Percentiles rank a stretch among this genome's conserved stretches.
These are phyloP conservation scores for Ascochyta fabae DNA, from an alignment of 2,329 filamentous ascomycete genomes.

Conservation along the genomic window DNA sequence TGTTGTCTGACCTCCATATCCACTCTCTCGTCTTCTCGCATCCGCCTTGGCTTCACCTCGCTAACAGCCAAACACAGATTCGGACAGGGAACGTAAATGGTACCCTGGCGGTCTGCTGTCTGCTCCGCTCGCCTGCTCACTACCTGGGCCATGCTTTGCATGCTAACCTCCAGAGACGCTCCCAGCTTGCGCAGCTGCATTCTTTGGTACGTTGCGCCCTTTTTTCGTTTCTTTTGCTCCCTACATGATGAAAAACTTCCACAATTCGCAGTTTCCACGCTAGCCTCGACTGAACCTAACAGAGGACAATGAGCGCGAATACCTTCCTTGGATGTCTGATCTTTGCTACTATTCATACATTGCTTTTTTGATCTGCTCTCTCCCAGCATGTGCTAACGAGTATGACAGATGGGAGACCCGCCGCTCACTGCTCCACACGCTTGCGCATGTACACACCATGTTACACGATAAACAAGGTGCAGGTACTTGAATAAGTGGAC, in stretches of 20 bases:
- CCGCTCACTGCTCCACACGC: neutral
- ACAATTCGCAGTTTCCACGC: constrained; percentile 90
- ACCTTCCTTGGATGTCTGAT: constrained; percentile 82
- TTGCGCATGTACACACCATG: neutral
- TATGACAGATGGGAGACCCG: constrained; percentile 10
- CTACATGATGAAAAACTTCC: constrained; percentile 75
- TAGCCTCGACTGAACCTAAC: constrained; percentile 71
- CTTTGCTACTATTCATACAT: constrained; percentile 5
- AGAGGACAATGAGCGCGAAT: constrained; percentile 69
- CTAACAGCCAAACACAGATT: constrained; percentile 6
- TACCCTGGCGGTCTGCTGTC: neutral
- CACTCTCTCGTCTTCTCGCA: neutral
- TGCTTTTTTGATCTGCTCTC: constrained; percentile 11
- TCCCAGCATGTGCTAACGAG: constrained; percentile 27
- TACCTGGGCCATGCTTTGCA: neutral
- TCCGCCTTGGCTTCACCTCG: neutral
- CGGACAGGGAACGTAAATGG: too few species aligned
- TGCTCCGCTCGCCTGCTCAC: neutral
- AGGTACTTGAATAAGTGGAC: neutral
- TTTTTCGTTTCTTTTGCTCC: constrained; percentile 28
- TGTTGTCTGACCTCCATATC: constrained; percentile 69
- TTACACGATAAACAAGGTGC: neutral
- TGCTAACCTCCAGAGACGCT: neutral
- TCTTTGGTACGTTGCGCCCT: constrained; percentile 10
- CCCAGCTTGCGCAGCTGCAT: neutral